phyloP scores from a whole-genome alignment of 352 stramenopile genomes.

The Globisporangium solare region DNA sequence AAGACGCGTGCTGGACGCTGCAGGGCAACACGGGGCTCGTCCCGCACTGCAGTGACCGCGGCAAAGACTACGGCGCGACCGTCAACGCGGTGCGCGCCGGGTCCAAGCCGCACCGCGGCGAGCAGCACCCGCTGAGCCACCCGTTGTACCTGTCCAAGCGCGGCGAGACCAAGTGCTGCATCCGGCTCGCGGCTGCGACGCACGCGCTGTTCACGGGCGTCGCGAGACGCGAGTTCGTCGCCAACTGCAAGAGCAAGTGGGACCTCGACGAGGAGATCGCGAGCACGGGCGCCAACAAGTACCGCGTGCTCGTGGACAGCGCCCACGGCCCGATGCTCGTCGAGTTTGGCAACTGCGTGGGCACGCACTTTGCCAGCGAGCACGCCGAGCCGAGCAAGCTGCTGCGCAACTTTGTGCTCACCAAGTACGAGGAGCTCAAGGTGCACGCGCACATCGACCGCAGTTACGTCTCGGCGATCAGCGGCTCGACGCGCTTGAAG shows the following conservation, averaged over 20 bases:
- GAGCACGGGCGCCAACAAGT: slow-evolving; percentile 67
- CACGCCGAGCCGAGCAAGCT: slow-evolving; percentile 49
- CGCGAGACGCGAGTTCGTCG: slow-evolving; percentile 43
- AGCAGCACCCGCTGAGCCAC: slow-evolving; percentile 24
- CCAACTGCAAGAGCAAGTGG: slow-evolving; percentile 74
- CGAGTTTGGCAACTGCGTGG: slow-evolving; percentile 78
- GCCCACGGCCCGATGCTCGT: slow-evolving; percentile 68
- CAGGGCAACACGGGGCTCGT: slow-evolving; percentile 78
- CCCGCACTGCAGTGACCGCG: slow-evolving; percentile 55
- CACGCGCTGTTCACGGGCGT: slow-evolving; percentile 36
- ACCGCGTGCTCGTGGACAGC: slow-evolving; percentile 77
- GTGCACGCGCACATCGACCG: slow-evolving; percentile 70
- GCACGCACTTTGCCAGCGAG: slow-evolving; percentile 55
- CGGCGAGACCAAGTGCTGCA: slow-evolving; percentile 61
- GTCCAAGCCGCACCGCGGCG: slow-evolving; percentile 29
- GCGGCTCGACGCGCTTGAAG: slow-evolving; percentile 42
- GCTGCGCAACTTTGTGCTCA: slow-evolving; percentile 49
- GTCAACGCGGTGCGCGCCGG: slow-evolving; percentile 62
- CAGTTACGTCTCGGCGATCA: slow-evolving; percentile 67
- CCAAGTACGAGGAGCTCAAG: slow-evolving; percentile 60
- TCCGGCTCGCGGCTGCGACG: slow-evolving; percentile 45
- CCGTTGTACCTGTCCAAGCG: slow-evolving; percentile 43
- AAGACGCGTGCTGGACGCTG: slow-evolving; percentile 40
- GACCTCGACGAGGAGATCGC: slow-evolving; percentile 76
- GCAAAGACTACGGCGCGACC: slow-evolving; percentile 45